Percentiles rank a stretch among this genome's conserved stretches.
phyloP scores from a whole-genome alignment of 805 yeast genomes.

The Zygoascus ofunaensis region DNA sequence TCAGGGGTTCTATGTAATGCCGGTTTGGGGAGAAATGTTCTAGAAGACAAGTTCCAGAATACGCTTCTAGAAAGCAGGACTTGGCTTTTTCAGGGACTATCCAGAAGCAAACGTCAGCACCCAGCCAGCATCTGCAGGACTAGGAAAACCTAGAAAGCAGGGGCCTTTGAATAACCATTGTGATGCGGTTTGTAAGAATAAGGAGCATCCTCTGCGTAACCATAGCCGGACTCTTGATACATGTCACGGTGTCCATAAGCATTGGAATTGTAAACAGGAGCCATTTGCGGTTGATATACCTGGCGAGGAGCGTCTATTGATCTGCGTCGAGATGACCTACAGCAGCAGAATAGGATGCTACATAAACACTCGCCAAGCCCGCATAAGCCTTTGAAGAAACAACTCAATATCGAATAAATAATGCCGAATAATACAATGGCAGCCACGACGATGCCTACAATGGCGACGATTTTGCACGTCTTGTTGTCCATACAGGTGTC shows the following conservation, averaged over 20 bases:
- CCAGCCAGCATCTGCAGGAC: too few species aligned
- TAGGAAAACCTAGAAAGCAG: not conserved
- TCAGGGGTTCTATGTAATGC: too few species aligned
- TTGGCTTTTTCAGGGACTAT: too few species aligned
- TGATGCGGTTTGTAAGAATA: not conserved
- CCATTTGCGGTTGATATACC: not conserved
- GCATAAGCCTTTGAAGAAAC: slow-evolving; percentile 49
- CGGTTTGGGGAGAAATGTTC: too few species aligned
- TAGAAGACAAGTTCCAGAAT: too few species aligned
- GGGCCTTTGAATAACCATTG: not conserved
- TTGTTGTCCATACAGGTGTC: slow-evolving; percentile 72
- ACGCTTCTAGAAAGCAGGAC: too few species aligned
- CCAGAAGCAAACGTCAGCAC: too few species aligned
- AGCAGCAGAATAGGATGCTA: slow-evolving; percentile 37
- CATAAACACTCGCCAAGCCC: slow-evolving; percentile 44
- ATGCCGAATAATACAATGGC: slow-evolving; percentile 32
- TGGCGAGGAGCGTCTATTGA: not conserved
- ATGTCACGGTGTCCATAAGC: not conserved
- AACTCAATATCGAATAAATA: slow-evolving; percentile 44
- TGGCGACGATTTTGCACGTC: slow-evolving; percentile 67
- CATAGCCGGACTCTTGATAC: not conserved
- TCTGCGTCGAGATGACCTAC: slow-evolving; percentile 1
- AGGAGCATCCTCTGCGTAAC: not conserved
- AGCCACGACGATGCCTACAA: slow-evolving; percentile 60
- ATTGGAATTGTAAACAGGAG: not conserved